Conservation (phyloP, 2,329 filamentous ascomycete genomes). For the Albifimbria verrucaria region DNA sequence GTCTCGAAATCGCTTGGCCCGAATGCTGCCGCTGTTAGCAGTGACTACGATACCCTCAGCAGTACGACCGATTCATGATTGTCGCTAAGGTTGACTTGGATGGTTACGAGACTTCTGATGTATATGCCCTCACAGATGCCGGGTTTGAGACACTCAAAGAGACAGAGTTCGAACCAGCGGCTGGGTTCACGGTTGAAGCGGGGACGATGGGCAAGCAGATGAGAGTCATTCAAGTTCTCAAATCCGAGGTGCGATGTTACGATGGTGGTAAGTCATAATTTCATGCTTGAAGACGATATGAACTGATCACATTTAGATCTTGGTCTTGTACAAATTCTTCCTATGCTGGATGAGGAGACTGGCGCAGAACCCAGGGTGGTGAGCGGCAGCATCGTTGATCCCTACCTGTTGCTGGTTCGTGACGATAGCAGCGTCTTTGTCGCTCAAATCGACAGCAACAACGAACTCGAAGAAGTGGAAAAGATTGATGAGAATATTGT, state of each 20-base stretch:
- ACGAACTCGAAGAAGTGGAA: slow-evolving; percentile 81
- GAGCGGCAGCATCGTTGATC: slow-evolving; percentile 80
- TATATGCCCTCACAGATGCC: slow-evolving; percentile 71
- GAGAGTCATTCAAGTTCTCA: slow-evolving; percentile 82
- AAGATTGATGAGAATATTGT: slow-evolving; percentile 54
- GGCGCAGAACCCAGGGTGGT: slow-evolving; percentile 76
- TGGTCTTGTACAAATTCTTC: slow-evolving; percentile 84
- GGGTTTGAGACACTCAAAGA: slow-evolving; percentile 73
- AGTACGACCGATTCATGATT: slow-evolving; percentile 79
- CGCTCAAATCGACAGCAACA: slow-evolving; percentile 70
- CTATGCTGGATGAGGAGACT: slow-evolving; percentile 87
- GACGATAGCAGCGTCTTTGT: slow-evolving; percentile 81
- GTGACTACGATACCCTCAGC: slow-evolving; percentile 58
- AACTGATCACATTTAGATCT: slow-evolving; percentile 58
- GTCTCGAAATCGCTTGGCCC: slow-evolving; percentile 57
- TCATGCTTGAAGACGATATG: background rate
- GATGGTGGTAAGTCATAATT: slow-evolving; percentile 66
- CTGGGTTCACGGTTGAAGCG: slow-evolving; percentile 82
- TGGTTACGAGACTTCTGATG: slow-evolving; percentile 72
- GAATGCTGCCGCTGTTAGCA: slow-evolving; percentile 44
- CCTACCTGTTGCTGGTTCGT: slow-evolving; percentile 77
- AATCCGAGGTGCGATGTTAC: slow-evolving; percentile 84
- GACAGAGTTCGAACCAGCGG: slow-evolving; percentile 88
- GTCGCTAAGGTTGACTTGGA: slow-evolving; percentile 68
- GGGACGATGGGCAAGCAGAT: slow-evolving; percentile 77